Evolutionary conservation across 495 filamentous ascomycete species (phyloP).

Genomic region (Aspergillus haitiensis): DNA sequence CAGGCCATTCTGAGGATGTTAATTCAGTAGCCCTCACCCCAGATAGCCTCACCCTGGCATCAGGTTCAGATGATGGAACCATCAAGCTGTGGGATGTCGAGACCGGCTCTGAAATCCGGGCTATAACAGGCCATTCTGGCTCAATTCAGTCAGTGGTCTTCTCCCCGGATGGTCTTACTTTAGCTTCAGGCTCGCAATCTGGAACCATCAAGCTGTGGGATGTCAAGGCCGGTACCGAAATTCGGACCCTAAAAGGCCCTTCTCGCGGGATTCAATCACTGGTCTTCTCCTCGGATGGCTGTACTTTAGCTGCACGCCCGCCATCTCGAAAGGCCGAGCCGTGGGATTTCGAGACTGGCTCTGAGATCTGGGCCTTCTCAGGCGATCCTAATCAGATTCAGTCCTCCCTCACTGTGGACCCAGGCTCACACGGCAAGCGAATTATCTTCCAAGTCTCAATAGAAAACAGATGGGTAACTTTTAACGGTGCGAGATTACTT

Average conservation of each 20-base stretch:
- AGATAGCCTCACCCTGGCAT: too few species aligned
- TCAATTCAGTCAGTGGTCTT: too few species aligned
- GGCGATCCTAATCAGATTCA: too few species aligned
- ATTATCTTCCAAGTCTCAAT: not conserved
- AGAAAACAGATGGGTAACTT: not conserved
- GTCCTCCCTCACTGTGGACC: not conserved
- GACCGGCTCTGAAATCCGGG: too few species aligned
- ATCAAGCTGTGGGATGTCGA: too few species aligned
- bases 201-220: not conserved
- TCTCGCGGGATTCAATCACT: constrained; percentile 22
- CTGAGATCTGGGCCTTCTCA: constrained; percentile 26
- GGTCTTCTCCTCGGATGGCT: constrained; percentile 39
- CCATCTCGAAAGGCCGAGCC: constrained; percentile 21
- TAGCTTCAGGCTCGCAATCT: too few species aligned
- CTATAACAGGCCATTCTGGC: too few species aligned
- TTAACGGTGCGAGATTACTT: not conserved
- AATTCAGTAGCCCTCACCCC: not conserved
- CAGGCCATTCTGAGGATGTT: constrained; percentile 3
- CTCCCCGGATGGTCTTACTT: not conserved
- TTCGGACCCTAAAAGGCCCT: constrained; percentile 31
- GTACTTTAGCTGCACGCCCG: constrained; percentile 30
- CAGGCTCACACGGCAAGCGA: not conserved
- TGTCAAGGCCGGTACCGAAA: not conserved
- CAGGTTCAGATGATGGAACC: too few species aligned
- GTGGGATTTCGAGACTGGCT: constrained; percentile 25